These are phyloP conservation scores for Parachaetomium inaequale DNA, from an alignment of 495 filamentous ascomycete species.

Conservation along the genomic window DNA sequence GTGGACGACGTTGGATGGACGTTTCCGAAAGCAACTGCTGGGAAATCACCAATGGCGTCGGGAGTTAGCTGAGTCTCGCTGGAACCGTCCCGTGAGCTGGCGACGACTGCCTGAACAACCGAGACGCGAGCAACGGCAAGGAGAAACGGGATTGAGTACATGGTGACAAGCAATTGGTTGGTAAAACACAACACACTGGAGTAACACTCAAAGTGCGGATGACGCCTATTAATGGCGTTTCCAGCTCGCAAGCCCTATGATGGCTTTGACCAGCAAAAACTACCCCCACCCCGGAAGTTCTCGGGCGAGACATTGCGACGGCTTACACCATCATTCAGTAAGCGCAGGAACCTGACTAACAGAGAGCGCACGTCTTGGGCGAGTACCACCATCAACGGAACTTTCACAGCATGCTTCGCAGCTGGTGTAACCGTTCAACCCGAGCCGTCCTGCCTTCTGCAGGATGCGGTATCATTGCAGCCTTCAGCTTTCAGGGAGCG, in stretches of 20 bases:
- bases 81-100: not conserved
- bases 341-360: not conserved
- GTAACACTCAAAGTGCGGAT: not conserved
- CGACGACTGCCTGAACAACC: not conserved
- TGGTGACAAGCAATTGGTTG: not conserved
- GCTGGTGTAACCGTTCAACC: not conserved
- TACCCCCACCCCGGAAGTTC: not conserved
- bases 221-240: not conserved
- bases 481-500: not conserved
- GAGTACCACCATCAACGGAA: not conserved
- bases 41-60: not conserved
- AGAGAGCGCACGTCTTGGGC: not conserved
- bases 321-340: slow-evolving; percentile 1
- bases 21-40: not conserved
- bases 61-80: not conserved
- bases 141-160: not conserved
- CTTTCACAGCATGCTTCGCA: not conserved
- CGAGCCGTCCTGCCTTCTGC: not conserved
- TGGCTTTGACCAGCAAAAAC: not conserved
- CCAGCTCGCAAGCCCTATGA: not conserved
- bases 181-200: not conserved
- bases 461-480: not conserved
- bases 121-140: not conserved
- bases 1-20: not conserved
- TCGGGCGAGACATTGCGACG: not conserved